These are phyloP conservation scores for Colletotrichum gloeosporioides DNA, from an alignment of 2,329 filamentous ascomycete genomes.

Conservation along the genomic window DNA sequence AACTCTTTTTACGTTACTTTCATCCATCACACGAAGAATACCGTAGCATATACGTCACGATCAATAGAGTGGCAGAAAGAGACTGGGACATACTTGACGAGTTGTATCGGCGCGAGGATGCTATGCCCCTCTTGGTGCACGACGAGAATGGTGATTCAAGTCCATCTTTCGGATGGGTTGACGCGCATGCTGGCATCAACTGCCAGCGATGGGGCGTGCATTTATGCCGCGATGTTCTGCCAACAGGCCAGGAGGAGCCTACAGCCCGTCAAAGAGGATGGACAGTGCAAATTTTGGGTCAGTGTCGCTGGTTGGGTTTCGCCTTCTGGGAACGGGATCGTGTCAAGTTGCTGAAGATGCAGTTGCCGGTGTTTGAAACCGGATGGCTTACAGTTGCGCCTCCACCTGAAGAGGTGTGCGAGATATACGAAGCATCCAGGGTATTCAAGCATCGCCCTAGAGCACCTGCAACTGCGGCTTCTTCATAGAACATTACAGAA, in stretches of 20 bases:
- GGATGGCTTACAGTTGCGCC: background rate
- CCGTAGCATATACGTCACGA: background rate
- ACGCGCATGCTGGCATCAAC: background rate
- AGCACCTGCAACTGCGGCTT: background rate
- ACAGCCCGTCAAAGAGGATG: background rate
- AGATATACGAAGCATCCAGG: background rate
- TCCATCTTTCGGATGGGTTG: background rate
- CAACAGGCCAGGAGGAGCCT: background rate
- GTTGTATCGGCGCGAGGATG: background rate
- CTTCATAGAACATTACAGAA: background rate
- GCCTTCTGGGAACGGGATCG: background rate
- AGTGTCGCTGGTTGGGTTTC: background rate
- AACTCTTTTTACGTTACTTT: background rate
- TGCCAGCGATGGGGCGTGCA: background rate
- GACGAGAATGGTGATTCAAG: background rate
- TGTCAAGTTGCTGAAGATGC: background rate
- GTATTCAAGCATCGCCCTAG: background rate
- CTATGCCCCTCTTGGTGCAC: background rate
- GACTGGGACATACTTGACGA: background rate
- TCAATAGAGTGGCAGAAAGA: background rate
- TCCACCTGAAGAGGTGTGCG: background rate
- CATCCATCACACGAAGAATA: background rate
- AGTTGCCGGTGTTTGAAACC: background rate
- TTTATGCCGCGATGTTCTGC: background rate
- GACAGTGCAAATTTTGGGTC: background rate